Percentiles rank a stretch among this genome's conserved stretches.
These are phyloP conservation scores for Harringtonia aguacate DNA, from an alignment of 2,329 filamentous ascomycete species.

Conservation along the genomic window DNA sequence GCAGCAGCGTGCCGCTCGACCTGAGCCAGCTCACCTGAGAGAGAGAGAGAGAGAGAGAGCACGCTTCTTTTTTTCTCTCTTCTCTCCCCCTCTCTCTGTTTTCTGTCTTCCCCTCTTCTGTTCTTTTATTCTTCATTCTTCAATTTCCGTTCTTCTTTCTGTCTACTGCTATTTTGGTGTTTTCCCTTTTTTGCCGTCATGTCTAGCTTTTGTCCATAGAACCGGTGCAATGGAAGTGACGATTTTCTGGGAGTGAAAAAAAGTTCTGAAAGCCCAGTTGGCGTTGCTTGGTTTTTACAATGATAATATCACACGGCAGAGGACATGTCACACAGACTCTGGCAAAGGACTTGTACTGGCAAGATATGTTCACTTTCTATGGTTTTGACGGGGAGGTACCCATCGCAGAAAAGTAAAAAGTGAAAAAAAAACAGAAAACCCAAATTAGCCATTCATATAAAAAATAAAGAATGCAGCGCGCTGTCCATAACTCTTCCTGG, in stretches of 20 bases:
- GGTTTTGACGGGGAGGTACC: background rate
- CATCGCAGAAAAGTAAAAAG: background rate
- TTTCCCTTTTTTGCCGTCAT: background rate
- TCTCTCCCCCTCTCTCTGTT: background rate
- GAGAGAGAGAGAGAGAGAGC: background rate
- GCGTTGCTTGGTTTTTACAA: no score
- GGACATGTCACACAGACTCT: no score
- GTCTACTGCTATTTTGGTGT: background rate
- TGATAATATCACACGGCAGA: no score
- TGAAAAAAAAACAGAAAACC: background rate
- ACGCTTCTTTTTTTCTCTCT: background rate
- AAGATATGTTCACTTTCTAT: no score
- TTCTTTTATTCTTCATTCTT: background rate
- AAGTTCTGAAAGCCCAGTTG: no score
- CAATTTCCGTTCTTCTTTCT: no score
- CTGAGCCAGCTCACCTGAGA: conserved; percentile 34
- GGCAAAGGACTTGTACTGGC: no score
- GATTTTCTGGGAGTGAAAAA: no score
- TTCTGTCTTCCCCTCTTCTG: background rate
- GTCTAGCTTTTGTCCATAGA: background rate
- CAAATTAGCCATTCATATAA: no score
- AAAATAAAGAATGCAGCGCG: background rate
- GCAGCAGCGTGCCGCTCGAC: conserved; percentile 89
- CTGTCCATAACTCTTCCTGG: background rate
- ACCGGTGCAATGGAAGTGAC: no score